These are phyloP conservation scores for Kwoniella heveanensis DNA, from an alignment of 768 basidiomycete genomes.

Conservation along the genomic window DNA sequence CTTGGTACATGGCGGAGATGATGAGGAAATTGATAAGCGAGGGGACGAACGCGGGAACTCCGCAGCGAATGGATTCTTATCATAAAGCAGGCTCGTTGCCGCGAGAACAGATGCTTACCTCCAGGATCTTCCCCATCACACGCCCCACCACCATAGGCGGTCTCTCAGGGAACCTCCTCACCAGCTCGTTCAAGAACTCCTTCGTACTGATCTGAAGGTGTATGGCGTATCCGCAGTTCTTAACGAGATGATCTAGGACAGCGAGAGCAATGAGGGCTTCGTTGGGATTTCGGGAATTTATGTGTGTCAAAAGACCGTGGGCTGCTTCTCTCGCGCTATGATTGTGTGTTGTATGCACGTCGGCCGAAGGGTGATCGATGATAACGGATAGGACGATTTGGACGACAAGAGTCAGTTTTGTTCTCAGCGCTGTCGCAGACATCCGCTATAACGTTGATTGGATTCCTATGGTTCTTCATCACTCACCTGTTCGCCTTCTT, in stretches of 20 bases:
- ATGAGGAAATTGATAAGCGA: too few species aligned
- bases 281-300: constrained; percentile 92
- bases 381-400: too few species aligned
- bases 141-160: constrained; percentile 93
- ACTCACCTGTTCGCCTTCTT: constrained; percentile 96
- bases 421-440: not conserved
- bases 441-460: too few species aligned
- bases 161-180: constrained; percentile 94
- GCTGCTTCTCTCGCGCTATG: constrained; percentile 90
- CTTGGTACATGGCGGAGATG: too few species aligned
- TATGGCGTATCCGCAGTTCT: constrained; percentile 94
- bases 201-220: constrained; percentile 97
- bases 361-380: too few species aligned
- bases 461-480: too few species aligned
- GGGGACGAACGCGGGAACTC: too few species aligned
- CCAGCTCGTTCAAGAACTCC: constrained; percentile 97
- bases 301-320: constrained; percentile 76
- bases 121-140: constrained; percentile 91
- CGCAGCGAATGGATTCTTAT: too few species aligned
- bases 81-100: too few species aligned
- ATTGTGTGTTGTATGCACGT: too few species aligned
- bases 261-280: constrained; percentile 77
- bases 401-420: too few species aligned
- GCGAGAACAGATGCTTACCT: constrained; percentile 56
- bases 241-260: constrained; percentile 63